phyloP scores from a whole-genome alignment of 2,329 filamentous ascomycete species.

The Ascocoryne sarcoides region DNA sequence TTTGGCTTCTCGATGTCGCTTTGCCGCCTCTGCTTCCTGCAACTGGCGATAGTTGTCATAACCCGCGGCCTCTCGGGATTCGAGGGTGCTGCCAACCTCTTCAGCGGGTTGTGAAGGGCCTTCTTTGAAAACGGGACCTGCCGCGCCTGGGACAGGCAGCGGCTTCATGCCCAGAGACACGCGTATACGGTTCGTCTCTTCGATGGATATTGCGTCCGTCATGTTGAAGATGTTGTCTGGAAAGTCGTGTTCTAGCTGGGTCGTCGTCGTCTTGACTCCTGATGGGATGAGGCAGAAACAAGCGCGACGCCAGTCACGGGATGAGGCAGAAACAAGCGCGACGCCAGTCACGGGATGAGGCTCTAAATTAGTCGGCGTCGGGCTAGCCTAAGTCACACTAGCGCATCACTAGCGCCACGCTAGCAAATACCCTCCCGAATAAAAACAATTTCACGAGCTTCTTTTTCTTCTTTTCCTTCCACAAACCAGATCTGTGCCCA shows the following conservation, averaged over 20 bases:
- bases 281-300: no score
- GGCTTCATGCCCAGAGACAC: slow-evolving; percentile 84
- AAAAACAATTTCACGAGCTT: slow-evolving; percentile 25
- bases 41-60: slow-evolving; percentile 64
- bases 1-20: slow-evolving; percentile 69
- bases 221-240: slow-evolving; percentile 22
- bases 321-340: no score
- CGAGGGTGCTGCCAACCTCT: slow-evolving; percentile 73
- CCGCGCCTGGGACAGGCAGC: slow-evolving; percentile 68
- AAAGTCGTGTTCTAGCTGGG: no score
- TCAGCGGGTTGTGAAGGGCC: slow-evolving; percentile 36
- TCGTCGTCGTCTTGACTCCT: not conserved
- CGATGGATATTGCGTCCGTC: slow-evolving; percentile 64
- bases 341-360: not conserved
- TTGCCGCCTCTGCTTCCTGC: slow-evolving; percentile 64
- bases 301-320: no score
- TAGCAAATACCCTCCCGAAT: not conserved
- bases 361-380: not conserved
- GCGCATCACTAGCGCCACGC: slow-evolving; percentile 3
- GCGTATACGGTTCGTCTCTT: slow-evolving; percentile 90
- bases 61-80: slow-evolving; percentile 64
- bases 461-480: slow-evolving; percentile 32
- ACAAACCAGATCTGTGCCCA: slow-evolving; percentile 76
- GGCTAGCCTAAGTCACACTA: slow-evolving; percentile 6
- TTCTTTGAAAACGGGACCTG: slow-evolving; percentile 49